Evolutionary conservation across 768 basidiomycete species (phyloP).

Genomic region (Tulasnella sp.): DNA sequence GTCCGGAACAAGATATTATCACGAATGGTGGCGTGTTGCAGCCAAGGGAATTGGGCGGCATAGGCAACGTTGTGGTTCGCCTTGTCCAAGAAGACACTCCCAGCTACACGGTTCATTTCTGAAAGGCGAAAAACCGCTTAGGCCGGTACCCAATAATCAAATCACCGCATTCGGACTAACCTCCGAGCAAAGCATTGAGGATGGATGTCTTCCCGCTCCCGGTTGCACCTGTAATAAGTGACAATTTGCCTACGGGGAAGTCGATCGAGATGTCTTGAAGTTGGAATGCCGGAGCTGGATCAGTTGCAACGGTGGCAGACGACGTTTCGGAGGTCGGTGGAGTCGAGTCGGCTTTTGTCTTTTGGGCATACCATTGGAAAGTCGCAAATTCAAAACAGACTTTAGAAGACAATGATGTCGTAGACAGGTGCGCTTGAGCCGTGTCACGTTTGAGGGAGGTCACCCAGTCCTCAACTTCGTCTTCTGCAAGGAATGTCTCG

Average conservation of each 20-base stretch:
- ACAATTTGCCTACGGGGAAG: slow-evolving; percentile 52
- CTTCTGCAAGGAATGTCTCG: slow-evolving; percentile 60
- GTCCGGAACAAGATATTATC: slow-evolving; percentile 76
- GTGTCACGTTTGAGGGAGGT: slow-evolving; percentile 46
- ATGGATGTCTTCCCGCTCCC: slow-evolving; percentile 64
- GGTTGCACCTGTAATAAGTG: slow-evolving; percentile 56
- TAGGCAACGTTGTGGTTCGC: slow-evolving; percentile 54
- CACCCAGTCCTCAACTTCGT: slow-evolving; percentile 73
- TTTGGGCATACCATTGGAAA: slow-evolving; percentile 48
- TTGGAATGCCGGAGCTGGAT: slow-evolving; percentile 34
- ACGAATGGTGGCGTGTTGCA: slow-evolving; percentile 71
- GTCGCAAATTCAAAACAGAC: slow-evolving; percentile 48
- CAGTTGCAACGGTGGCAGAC: neutral
- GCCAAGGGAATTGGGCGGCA: slow-evolving; percentile 41
- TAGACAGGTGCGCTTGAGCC: slow-evolving; percentile 13
- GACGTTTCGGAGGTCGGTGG: neutral
- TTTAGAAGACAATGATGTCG: slow-evolving; percentile 22
- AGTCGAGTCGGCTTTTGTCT: neutral
- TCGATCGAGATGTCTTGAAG: slow-evolving; percentile 49
- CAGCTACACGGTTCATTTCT: slow-evolving; percentile 56
- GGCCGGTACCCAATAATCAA: neutral
- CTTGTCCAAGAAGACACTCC: slow-evolving; percentile 50
- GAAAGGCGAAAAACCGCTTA: neutral
- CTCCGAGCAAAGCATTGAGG: slow-evolving; percentile 57
- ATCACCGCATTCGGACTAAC: slow-evolving; percentile 33